Evolutionary conservation across 2,329 filamentous ascomycete genomes (phyloP), one percentile per base, ranked within the genome.

Genomic region (Cytospora piceae): DNA sequence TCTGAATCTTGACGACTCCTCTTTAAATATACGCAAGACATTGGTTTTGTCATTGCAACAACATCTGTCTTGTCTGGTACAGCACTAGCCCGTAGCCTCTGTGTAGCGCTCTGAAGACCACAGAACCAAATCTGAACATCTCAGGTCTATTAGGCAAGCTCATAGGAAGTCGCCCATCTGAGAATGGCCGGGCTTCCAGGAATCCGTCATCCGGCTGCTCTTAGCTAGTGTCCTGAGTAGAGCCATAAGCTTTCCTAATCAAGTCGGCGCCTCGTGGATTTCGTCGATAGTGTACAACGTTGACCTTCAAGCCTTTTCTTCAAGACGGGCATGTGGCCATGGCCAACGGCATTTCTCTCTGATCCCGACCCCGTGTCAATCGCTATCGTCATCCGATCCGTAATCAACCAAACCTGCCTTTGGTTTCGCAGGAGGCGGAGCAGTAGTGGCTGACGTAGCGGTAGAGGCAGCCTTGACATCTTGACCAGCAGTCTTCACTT

Each of bases 371-470:
- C 64, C 34, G 53, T 15, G 20, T 58, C 61, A 68, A 15, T 73
- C 75, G 27, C 83, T 81, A 53, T 83, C 82, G 22, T 80, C 78
- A 55, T 86, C 85, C 1, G 85, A 88, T 6, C 81, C 85, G 68
- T 88, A 88, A 65, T 79, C 80, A 15, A 87, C 85, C 49, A 88
- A 72, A 0, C 79, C 79, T 55, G 80, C 60, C 9, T 74, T 72
- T 3, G 76, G 68, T 64, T 76, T 77, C 24, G 65, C 46, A 20
- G 61, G 58, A 4, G 42, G 55, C 24, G 55, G 11, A 11, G 58
- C 22, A 4, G 54, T 24, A 8, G 64, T 37, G 27, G 60, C 54
- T 37, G 61, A 22, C 56, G 58, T 8, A 4, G 42, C 22, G 24
- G 27, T 20, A 27, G 61, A 46, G 8, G 67, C 55, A 69, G 72